Evolutionary conservation across 2,329 filamentous ascomycete genomes (phyloP), one percentile per base, ranked within the genome.

Genomic region (Alternaria rosae): DNA sequence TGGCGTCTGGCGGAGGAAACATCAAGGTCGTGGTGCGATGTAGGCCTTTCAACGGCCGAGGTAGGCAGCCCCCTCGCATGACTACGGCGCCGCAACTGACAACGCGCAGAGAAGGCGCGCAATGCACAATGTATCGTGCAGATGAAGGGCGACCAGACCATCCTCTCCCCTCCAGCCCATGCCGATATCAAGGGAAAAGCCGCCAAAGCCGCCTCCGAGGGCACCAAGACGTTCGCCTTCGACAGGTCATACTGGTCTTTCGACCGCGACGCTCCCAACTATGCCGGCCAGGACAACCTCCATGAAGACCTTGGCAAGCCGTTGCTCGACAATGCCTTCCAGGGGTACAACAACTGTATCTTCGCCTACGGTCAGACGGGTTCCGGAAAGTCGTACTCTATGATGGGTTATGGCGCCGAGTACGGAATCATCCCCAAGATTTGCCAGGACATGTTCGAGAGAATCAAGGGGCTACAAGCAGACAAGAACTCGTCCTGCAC

Each of bases 1-100:
- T 92, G 90, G 86, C 87, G 72, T 86, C 87, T 72, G 92, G 92
- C 76, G 93, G 92, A 83, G 94, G 95, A 78, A 99, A 99, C 79
- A 99, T 99, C 82, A 99, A 99, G 90, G 95, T 99, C 84, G 95
- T 99, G 85, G 95, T 99, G 85, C 89, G 95, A 84, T 90, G 92
- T 74, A 89, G 95, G 79, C 95, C 95, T 53, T 99, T 99, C 84
- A 99, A 99, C 81, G 89, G 89, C 76, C 89, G 94, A 94, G 93
- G 93, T 94, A 85, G 62, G 69, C 45, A 28, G 38, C 41, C 11
- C 28, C 13, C 47, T 32, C 17, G n/a, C 20, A 5, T 30, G 28
- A 10, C 13, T 7, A 51, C 6, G 21, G 3, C 20, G 32, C 20
- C 8, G 43, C 23, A 21, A 25, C 71, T 78, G 48, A 77, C 60